phyloP scores from a whole-genome alignment of 2,329 filamentous ascomycete genomes.

The Ambrosiella cleistominuta region DNA sequence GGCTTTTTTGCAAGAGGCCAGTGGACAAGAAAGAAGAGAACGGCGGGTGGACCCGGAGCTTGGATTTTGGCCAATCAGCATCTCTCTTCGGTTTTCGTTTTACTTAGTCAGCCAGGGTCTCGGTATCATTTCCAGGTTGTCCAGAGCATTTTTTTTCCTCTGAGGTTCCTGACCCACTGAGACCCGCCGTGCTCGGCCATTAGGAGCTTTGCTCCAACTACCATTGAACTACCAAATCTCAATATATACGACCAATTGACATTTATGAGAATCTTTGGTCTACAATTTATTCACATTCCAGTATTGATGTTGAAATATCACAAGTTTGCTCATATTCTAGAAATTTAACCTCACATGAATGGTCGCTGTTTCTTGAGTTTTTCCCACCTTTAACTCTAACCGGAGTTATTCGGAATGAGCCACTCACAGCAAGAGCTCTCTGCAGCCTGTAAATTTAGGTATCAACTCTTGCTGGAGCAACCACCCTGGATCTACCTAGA shows the following conservation, averaged over 20 bases:
- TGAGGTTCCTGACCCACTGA: slow-evolving; percentile 7
- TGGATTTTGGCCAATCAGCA: slow-evolving; percentile 11
- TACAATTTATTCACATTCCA: not conserved
- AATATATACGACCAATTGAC: not conserved
- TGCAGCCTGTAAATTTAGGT: slow-evolving; percentile 13
- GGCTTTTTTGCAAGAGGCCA: slow-evolving; percentile 14
- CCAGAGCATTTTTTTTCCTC: slow-evolving; percentile 10
- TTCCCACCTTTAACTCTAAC: slow-evolving; percentile 3
- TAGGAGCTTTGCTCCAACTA: not conserved
- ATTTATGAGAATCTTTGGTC: not conserved
- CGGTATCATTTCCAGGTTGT: not conserved
- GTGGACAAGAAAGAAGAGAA: slow-evolving; percentile 13
- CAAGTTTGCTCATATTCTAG: not conserved
- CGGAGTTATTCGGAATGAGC: slow-evolving; percentile 13
- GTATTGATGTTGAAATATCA: not conserved
- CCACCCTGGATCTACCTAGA: slow-evolving; percentile 5
- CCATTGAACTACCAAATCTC: not conserved
- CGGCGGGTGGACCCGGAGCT: slow-evolving; percentile 13
- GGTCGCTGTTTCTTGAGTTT: not conserved
- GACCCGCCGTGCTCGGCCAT: slow-evolving; percentile 8
- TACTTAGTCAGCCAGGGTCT: slow-evolving; percentile 9
- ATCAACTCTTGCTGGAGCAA: slow-evolving; percentile 10
- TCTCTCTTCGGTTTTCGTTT: slow-evolving; percentile 9
- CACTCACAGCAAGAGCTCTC: slow-evolving; percentile 9
- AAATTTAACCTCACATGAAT: no score